Conservation (phyloP, 495 filamentous ascomycete species). For the Ramalina intermedia region DNA sequence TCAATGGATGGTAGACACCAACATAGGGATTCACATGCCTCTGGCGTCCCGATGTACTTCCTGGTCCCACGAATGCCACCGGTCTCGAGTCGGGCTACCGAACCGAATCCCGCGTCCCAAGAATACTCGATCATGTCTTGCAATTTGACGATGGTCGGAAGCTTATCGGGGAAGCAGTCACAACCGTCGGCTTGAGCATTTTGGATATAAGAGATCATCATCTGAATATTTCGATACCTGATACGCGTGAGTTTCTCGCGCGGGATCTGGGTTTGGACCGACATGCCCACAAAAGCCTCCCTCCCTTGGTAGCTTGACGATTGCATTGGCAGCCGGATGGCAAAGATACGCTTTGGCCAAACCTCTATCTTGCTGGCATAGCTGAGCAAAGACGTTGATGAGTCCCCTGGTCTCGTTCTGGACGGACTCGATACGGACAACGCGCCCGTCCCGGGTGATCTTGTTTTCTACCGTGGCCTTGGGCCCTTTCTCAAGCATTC, state of each 20-base stretch:
- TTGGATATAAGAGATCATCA: slow-evolving; percentile 70
- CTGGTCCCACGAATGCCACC: slow-evolving; percentile 77
- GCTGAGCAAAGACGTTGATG: slow-evolving; percentile 55
- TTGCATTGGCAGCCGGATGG: slow-evolving; percentile 57
- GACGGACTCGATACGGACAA: slow-evolving; percentile 30
- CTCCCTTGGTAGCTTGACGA: slow-evolving; percentile 67
- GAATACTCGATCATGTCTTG: slow-evolving; percentile 83
- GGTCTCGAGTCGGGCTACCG: slow-evolving; percentile 59
- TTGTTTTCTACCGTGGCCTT: slow-evolving; percentile 40
- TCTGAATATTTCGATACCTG: slow-evolving; percentile 82
- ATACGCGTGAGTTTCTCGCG: not conserved
- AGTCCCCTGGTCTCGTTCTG: slow-evolving; percentile 53
- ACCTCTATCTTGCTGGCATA: slow-evolving; percentile 51
- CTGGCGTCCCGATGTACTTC: slow-evolving; percentile 92
- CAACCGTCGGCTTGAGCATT: slow-evolving; percentile 39
- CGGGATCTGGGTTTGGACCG: not conserved
- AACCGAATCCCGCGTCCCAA: slow-evolving; percentile 79
- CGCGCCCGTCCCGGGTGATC: slow-evolving; percentile 35
- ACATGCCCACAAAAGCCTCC: slow-evolving; percentile 75
- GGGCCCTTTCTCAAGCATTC: slow-evolving; percentile 50
- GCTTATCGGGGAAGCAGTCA: slow-evolving; percentile 39
- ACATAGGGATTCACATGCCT: slow-evolving; percentile 36
- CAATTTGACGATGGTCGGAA: slow-evolving; percentile 70
- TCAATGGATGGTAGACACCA: slow-evolving; percentile 6
- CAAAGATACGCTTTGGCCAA: slow-evolving; percentile 67